These are phyloP conservation scores for Trichoderma atrobrunneum DNA, from an alignment of 2,329 filamentous ascomycete genomes.

Conservation along the genomic window DNA sequence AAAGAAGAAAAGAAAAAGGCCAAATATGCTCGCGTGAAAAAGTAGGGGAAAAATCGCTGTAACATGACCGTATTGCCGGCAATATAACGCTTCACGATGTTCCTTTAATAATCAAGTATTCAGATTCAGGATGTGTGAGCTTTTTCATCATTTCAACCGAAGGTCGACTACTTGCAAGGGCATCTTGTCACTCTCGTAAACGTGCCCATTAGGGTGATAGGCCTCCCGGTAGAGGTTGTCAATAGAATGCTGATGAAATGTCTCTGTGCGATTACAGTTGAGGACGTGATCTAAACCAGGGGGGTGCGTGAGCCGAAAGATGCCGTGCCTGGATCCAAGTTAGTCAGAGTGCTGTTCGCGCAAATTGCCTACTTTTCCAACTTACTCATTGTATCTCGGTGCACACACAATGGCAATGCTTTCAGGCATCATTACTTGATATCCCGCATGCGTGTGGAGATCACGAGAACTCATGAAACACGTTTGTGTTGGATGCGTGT, in stretches of 20 bases:
- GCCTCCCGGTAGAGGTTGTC: slow-evolving; percentile 77
- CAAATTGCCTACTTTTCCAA: slow-evolving; percentile 22
- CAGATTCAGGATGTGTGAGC: neutral
- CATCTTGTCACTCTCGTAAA: slow-evolving; percentile 64
- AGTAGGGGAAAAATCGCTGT: neutral
- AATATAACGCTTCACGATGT: neutral
- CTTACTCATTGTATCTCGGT: slow-evolving; percentile 72
- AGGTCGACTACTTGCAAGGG: slow-evolving; percentile 59
- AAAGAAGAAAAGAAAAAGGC: neutral
- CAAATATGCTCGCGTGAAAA: neutral
- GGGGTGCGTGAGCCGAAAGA: slow-evolving; percentile 90
- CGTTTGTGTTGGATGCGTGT: slow-evolving; percentile 93
- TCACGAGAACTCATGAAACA: slow-evolving; percentile 98
- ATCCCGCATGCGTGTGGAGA: slow-evolving; percentile 88
- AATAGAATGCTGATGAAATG: slow-evolving; percentile 74
- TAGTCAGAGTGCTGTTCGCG: neutral
- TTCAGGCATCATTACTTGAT: slow-evolving; percentile 95
- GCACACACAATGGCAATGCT: slow-evolving; percentile 97
- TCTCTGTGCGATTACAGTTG: slow-evolving; percentile 69
- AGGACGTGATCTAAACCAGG: slow-evolving; percentile 85
- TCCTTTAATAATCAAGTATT: neutral
- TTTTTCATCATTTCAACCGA: slow-evolving; percentile 31
- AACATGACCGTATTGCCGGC: neutral
- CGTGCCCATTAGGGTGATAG: slow-evolving; percentile 62
- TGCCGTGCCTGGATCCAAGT: slow-evolving; percentile 65